phyloP scores from a whole-genome alignment of 768 basidiomycete species.

The Atractiella rhizophila region DNA sequence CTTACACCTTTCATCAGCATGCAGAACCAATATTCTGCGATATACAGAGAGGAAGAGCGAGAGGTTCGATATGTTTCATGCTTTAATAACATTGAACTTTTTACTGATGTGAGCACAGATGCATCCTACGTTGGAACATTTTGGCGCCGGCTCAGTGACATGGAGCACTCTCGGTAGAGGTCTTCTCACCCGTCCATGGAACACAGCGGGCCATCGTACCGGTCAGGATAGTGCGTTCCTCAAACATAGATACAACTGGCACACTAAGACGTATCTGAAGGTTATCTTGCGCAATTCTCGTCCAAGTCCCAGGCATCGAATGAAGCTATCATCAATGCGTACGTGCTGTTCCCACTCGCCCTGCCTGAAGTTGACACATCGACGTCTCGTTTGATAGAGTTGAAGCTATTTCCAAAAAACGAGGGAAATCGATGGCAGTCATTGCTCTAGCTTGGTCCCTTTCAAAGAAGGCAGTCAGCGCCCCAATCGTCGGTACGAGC shows the following conservation, averaged over 20 bases:
- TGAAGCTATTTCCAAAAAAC: conserved; percentile 2
- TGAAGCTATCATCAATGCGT: neutral
- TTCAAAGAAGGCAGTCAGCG: conserved; percentile 10
- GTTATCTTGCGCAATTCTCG: neutral
- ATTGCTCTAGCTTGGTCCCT: conserved; percentile 20
- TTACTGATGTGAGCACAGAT: too few relatives aligned
- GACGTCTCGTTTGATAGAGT: too few relatives aligned
- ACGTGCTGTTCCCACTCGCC: too few relatives aligned
- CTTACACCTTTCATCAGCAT: conserved; percentile 16
- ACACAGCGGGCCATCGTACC: too few relatives aligned
- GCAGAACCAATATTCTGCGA: conserved; percentile 12
- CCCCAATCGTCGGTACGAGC: conserved; percentile 12
- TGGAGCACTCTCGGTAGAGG: conserved; percentile 31
- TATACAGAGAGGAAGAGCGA: conserved; percentile 3
- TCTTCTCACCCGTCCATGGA: neutral
- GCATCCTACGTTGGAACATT: conserved; percentile 5
- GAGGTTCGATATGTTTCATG: too few relatives aligned
- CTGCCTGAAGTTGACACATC: too few relatives aligned
- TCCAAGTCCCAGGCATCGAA: neutral
- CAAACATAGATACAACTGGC: neutral
- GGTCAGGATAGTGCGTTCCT: too few relatives aligned
- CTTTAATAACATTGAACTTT: too few relatives aligned
- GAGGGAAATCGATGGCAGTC: conserved; percentile 8
- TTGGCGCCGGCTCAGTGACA: conserved; percentile 32
- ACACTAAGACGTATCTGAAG: conserved; percentile 1